Conservation (phyloP, 2,329 filamentous ascomycete genomes). For the Diaporthe citrichinensis region DNA sequence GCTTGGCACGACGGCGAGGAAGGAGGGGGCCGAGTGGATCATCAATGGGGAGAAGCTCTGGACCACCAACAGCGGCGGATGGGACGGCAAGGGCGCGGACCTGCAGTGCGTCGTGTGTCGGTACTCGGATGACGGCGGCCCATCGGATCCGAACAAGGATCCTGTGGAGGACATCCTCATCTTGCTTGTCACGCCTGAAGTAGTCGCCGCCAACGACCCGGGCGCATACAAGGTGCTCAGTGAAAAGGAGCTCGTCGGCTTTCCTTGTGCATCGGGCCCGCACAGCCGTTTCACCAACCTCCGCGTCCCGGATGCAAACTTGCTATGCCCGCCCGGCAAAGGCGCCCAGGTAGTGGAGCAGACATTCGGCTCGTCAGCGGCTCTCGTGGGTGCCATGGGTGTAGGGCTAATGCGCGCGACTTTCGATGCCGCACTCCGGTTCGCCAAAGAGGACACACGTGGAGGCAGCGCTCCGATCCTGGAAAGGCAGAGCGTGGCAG, state of each 20-base stretch:
- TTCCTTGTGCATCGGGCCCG: constrained; percentile 63
- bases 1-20: constrained; percentile 35
- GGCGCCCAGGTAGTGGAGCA: constrained; percentile 58
- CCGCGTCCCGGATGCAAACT: constrained; percentile 60
- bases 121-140: background rate
- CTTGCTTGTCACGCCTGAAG: constrained; percentile 62
- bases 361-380: constrained; percentile 60
- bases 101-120: constrained; percentile 39
- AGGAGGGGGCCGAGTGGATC: constrained; percentile 30
- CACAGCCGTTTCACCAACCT: constrained; percentile 63
- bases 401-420: constrained; percentile 67
- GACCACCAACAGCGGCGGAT: constrained; percentile 39
- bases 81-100: constrained; percentile 37
- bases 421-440: constrained; percentile 65
- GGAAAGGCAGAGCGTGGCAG: constrained; percentile 64
- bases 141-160: background rate
- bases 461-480: constrained; percentile 61
- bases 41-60: constrained; percentile 41
- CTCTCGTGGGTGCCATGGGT: constrained; percentile 68
- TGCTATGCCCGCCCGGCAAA: constrained; percentile 60
- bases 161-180: constrained; percentile 56
- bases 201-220: constrained; percentile 59
- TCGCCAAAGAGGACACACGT: constrained; percentile 62
- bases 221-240: constrained; percentile 61
- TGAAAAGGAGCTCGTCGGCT: constrained; percentile 61